Evolutionary conservation across 2,329 filamentous ascomycete species (phyloP), one percentile per base, ranked within the genome.

Genomic region (Talaromyces atroroseus): DNA sequence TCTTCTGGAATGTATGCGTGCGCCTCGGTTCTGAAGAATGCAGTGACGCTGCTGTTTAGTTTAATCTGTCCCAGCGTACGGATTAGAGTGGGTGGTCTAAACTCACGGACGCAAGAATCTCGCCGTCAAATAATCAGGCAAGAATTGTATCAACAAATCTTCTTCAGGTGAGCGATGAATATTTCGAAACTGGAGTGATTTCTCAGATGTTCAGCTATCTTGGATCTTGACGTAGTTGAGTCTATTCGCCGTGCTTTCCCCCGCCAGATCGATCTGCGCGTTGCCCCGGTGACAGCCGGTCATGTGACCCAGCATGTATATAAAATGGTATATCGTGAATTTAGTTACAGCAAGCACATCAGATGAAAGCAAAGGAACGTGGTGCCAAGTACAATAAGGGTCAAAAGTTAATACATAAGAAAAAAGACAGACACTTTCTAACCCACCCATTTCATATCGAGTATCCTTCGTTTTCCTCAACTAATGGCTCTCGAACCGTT

Each of bases 401-500:
- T 48, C 21, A 26, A 3, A 24, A 48, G 18, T 18, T 32, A 23
- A 48, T 48, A 38, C 48, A 50, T 34, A 34, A 34, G 20, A 32
- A 47, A 24, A 24, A 14, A 3, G 2, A 51, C 11, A 20, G 6
- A 4, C 26, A 26, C 29, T 18, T 5, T 5, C 32, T 36, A 32
- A 24, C n/a, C n/a, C 21, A 24, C 26, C 11, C 12, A 16, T 64
- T n/a, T n/a, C 66, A 76, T 59, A 76, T 75, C 46, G 68, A 62
- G 57, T 73, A 71, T 32, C 72, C 73, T 58, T 74, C 65, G 32
- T 68, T 67, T 56, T 75, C 73, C 59, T 75, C 73, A 1, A 67
- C 66, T 21, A 69, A 54, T 20, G 65, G 68, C 56, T 75, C 75
- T 24, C 77, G 75, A 29, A 78, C 75, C 5, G 78, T 75, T 59